Conservation (phyloP, 1,139 yeast species). For the Blastobotrys raffinosifermentans region DNA sequence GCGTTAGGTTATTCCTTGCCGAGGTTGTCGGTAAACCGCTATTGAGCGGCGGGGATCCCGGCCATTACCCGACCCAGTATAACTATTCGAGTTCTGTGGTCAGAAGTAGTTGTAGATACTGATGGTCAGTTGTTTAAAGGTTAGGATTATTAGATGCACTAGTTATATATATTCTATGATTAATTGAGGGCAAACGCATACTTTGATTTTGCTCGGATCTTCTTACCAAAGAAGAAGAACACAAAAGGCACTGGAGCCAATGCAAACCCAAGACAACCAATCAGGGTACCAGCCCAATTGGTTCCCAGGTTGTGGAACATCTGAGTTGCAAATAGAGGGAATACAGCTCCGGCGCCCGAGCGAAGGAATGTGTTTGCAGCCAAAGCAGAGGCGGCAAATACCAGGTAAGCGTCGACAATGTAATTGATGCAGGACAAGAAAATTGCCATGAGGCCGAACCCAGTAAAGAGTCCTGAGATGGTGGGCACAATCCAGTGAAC, state of each 20-base stretch:
- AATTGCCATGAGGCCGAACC: constrained; percentile 67
- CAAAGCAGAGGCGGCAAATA: constrained; percentile 83
- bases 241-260: constrained; percentile 73
- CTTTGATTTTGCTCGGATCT: constrained; percentile 48
- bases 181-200: constrained; percentile 60
- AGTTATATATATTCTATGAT: no score
- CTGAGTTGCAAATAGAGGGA: constrained; percentile 73
- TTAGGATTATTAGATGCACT: no score
- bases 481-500: constrained; percentile 89
- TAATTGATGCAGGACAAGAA: constrained; percentile 76
- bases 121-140: no score
- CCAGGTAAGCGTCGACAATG: constrained; percentile 70
- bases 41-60: no score
- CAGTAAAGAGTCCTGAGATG: constrained; percentile 63
- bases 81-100: no score
- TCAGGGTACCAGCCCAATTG: constrained; percentile 76
- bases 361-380: constrained; percentile 86
- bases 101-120: no score
- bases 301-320: constrained; percentile 73
- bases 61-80: no score
- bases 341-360: constrained; percentile 64
- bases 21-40: no score
- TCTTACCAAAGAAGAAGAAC: constrained; percentile 60
- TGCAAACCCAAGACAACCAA: constrained; percentile 60
- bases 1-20: no score